Percentiles rank a stretch among this genome's conserved stretches.
Conservation (phyloP, 177 flowering plant genomes). For the Vitis hybrid region DNA sequence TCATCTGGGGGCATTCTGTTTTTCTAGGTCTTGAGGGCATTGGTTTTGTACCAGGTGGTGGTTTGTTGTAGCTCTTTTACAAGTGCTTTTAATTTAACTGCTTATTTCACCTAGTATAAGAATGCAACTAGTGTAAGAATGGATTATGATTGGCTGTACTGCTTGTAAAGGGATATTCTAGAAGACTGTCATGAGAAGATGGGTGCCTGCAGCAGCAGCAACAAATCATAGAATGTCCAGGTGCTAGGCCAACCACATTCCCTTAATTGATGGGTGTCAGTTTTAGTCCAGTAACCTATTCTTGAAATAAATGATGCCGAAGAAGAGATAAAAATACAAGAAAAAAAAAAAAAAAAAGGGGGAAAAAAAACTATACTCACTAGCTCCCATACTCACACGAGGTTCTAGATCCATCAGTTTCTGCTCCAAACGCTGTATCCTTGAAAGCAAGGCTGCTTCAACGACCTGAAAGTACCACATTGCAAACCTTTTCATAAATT, state of each 20-base stretch:
- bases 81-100: no score
- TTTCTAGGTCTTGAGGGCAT: no score
- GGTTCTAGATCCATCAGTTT: constrained; percentile 90
- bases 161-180: background rate
- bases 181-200: background rate
- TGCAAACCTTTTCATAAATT: background rate
- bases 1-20: no score
- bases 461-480: constrained; percentile 60
- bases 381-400: constrained; percentile 87
- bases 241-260: background rate
- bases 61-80: no score
- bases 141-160: no score
- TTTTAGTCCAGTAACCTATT: background rate
- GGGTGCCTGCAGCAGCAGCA: background rate
- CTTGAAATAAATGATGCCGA: background rate
- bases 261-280: background rate
- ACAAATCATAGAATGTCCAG: background rate
- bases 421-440: constrained; percentile 78
- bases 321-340: background rate
- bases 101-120: no score
- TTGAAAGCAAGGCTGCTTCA: constrained; percentile 92
- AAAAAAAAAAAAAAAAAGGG: constrained; percentile 1
- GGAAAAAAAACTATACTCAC: constrained; percentile 37
- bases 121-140: no score
- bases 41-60: no score